A percentile compares a stretch with the other conserved stretches of the same genome.
phyloP scores from a whole-genome alignment of 257 asterid genomes.

The Haberlea rhodopensis region DNA sequence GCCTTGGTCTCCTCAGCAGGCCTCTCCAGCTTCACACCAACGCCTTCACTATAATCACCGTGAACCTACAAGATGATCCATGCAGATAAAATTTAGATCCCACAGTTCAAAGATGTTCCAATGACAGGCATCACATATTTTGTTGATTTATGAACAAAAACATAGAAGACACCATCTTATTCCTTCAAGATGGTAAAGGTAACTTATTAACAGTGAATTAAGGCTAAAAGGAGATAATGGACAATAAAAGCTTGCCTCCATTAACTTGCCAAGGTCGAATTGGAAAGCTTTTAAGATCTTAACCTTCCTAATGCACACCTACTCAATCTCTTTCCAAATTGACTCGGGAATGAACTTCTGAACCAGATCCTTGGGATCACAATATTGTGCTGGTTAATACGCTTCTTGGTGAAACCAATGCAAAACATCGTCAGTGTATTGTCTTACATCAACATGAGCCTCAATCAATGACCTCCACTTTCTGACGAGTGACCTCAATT shows the following conservation, averaged over 20 bases:
- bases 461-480: conserved; percentile 43
- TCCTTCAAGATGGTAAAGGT: background rate
- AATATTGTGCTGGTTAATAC: conserved; percentile 39
- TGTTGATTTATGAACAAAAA: too few species aligned
- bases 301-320: conserved; percentile 44
- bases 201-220: background rate
- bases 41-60: conserved; percentile 42
- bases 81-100: too few species aligned
- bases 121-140: too few species aligned
- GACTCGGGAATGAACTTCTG: conserved; percentile 45
- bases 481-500: conserved; percentile 42
- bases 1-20: conserved; percentile 39
- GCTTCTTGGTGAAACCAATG: conserved; percentile 48
- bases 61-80: conserved; percentile 33
- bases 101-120: too few species aligned
- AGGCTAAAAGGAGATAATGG: background rate
- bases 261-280: conserved; percentile 46
- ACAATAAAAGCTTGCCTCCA: conserved; percentile 34
- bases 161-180: background rate
- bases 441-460: conserved; percentile 50
- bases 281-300: conserved; percentile 49
- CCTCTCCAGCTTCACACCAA: conserved; percentile 47
- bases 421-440: conserved; percentile 42
- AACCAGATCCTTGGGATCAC: conserved; percentile 46
- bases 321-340: conserved; percentile 44